Evolutionary conservation across 73 alveolate genomes (phyloP), one percentile per base, ranked within the genome.

Genomic region (Paramecium octaurelia): DNA sequence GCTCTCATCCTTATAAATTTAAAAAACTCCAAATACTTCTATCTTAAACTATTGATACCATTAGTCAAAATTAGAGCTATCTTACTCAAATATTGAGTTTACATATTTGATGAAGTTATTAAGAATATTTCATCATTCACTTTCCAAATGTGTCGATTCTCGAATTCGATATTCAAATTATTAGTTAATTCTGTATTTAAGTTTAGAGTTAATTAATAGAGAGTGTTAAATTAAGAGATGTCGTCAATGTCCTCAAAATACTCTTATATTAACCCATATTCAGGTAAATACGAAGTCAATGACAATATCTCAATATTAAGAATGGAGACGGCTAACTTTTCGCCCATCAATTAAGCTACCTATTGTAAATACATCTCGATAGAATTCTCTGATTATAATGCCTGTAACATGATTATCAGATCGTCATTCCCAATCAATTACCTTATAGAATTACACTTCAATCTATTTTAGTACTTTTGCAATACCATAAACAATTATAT

Each of bases 61-160:
- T 80, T 80, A 12, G 76, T 80, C 11, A 80, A 20, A 10, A 80
- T 31, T 24, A 80, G 12, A 11, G 91, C 91, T 46, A 80, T 40
- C 24, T 80, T 80, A 80, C 91, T 80, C 57, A 80, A 48, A 80
- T 80, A 80, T n/a, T 80, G 71, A 11, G 91, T 44, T 24, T 80
- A 23, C 91, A 80, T 80, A 46, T 80, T 80, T 4, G 91, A 80
- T 11, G 36, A 80, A 1, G 91, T 80, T 11, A 80, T 80, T 12
- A 80, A 23, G 23, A 44, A 80, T 44, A 80, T 43, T 20, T 80
- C 91, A 21, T 80, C 29, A 18, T 21, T 43, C 8, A 80, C 91
- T 34, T 80, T 23, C 91, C 91, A 80, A n/a, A 80, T 80, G 24
- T 80, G 91, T 48, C 91, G 20, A 44, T 43, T 31, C 11, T 42